A percentile compares a stretch with the other conserved stretches of the same genome.
These are phyloP conservation scores for Arctostaphylos glauca DNA, from an alignment of 148 eudicot species.

Conservation along the genomic window DNA sequence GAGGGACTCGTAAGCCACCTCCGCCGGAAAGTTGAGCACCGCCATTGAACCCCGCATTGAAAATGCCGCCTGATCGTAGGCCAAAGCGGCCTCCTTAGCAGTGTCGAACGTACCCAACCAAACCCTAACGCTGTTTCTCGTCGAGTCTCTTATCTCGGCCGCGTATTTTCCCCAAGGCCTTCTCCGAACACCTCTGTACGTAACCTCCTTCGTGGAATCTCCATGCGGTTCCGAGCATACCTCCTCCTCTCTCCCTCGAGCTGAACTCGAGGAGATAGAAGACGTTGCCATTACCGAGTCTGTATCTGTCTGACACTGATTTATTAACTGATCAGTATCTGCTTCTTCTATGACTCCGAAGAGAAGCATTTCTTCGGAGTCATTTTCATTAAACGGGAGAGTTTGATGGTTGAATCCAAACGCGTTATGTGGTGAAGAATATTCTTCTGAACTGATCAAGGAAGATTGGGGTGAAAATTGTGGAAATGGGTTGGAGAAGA, in stretches of 20 bases:
- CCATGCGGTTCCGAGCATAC: not conserved
- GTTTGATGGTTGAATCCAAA: not conserved
- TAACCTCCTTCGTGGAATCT: not conserved
- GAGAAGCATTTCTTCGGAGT: slow-evolving; percentile 17
- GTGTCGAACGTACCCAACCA: slow-evolving; percentile 19
- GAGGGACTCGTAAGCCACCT: slow-evolving; percentile 11
- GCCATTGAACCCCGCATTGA: slow-evolving; percentile 8
- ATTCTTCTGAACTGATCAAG: not conserved
- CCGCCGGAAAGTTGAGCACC: slow-evolving; percentile 18
- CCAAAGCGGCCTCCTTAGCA: slow-evolving; percentile 9
- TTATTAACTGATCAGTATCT: not conserved
- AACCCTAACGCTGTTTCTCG: slow-evolving; percentile 12
- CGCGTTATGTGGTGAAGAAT: not conserved
- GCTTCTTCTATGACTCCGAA: not conserved
- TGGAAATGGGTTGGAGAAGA: not conserved
- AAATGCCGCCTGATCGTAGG: slow-evolving; percentile 17
- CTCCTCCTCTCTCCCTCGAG: not conserved
- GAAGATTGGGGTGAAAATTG: slow-evolving; percentile 16
- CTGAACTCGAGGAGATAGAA: not conserved
- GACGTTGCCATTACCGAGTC: not conserved
- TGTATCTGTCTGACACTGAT: not conserved
- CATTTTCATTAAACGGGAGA: slow-evolving; percentile 11
- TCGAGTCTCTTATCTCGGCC: slow-evolving; percentile 19
- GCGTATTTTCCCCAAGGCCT: slow-evolving; percentile 19
- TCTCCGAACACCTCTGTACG: slow-evolving; percentile 9